Base-by-base conservation (phyloP, 116 monocot species). In the Papilionanthe hybrid region DNA sequence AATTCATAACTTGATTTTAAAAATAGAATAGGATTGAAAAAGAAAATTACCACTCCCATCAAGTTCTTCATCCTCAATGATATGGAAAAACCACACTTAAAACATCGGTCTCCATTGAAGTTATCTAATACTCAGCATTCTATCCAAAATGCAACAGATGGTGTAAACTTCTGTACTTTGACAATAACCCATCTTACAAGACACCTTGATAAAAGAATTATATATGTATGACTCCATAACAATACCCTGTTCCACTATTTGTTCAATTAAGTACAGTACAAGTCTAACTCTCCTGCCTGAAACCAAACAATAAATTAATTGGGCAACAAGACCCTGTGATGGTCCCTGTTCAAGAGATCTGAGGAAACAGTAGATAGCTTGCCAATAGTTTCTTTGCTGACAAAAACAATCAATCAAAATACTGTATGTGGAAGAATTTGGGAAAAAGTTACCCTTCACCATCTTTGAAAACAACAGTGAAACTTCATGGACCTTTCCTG, bases 161-260 rank as follows among this genome's bases (percentile, higher is more conserved):
- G 20, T 75, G 29, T 85, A 75, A 19, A 82, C 75, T n/a, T 82
- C 55, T 56, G 3, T 55, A 22, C 75, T 76, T 56, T 71, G 75
- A 45, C 85, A 85, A 75, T 42, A 85, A 75, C 82, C 81, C 55
- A 66, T 57, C 29, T 82, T 45, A 57, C 82, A 82, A 55, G 49
- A 85, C 28, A 79, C 75, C 75, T 72, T 85, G 82, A 85, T 85
- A 75, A 82, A 53, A 11, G 55, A 79, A 68, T 27, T n/a, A 50
- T 55, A 82, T 55, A 85, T 53, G 32, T 75, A 76, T 55, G 32
- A 27, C 43, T 85, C 82, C 42, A 78, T 23, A 45, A 48, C 57
- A 25, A 41, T 45, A 81, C 81, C 85, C 20, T n/a, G 53, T 53
- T 53, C 18, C 53, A 41, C 10, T 10, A 85, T 79, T 44, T 55